These are phyloP conservation scores for Panicum hallii DNA, from an alignment of 202 grass and related monocot species.

Conservation along the genomic window DNA sequence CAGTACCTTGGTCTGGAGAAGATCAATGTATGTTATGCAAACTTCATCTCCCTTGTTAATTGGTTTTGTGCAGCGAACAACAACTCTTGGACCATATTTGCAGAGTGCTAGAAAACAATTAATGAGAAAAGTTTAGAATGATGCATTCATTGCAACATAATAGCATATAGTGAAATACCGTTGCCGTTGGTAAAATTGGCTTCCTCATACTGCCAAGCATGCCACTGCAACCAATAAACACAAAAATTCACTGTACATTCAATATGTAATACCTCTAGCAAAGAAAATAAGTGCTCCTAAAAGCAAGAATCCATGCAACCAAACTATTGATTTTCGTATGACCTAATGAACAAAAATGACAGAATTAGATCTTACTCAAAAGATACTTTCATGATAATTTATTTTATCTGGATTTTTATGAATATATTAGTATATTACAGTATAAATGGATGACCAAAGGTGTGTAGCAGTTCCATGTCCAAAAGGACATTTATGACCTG, in stretches of 20 bases:
- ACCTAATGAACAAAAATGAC: neutral
- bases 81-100: slow-evolving; percentile 72
- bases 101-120: slow-evolving; percentile 42
- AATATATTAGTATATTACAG: neutral
- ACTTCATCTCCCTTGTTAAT: slow-evolving; percentile 78
- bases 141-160: slow-evolving; percentile 27
- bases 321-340: neutral
- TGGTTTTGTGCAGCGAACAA: slow-evolving; percentile 71
- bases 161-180: slow-evolving; percentile 45
- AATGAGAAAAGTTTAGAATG: slow-evolving; percentile 9
- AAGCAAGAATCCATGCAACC: neutral
- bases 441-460: neutral
- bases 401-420: neutral
- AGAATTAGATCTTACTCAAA: neutral
- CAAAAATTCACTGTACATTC: slow-evolving; percentile 4
- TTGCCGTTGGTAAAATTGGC: slow-evolving; percentile 44
- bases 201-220: slow-evolving; percentile 54
- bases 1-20: slow-evolving; percentile 80
- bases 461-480: neutral
- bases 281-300: neutral
- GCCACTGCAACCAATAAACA: slow-evolving; percentile 63
- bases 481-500: neutral
- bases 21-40: slow-evolving; percentile 84
- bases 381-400: neutral
- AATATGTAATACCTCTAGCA: slow-evolving; percentile 2